Evolutionary conservation across 768 basidiomycete species (phyloP).

Genomic region (Pulveroboletus sp.): DNA sequence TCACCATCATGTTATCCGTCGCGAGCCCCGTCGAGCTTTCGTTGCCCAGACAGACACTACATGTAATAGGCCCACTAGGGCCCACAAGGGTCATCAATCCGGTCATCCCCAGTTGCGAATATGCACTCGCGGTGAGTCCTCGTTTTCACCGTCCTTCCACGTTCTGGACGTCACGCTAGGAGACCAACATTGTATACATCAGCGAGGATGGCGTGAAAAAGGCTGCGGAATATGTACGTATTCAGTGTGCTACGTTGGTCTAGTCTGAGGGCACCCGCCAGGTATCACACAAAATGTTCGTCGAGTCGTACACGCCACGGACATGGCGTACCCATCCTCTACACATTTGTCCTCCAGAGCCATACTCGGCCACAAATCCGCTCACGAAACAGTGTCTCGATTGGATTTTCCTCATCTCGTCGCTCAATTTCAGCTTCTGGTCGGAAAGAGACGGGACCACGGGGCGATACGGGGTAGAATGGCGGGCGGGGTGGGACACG

Average conservation of each 20-base stretch:
- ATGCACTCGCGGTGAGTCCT: conserved; percentile 51
- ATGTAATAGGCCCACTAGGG: neutral
- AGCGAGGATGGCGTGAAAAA: conserved; percentile 56
- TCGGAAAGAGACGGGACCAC: conserved; percentile 58
- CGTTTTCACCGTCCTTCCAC: neutral
- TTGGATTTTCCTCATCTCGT: conserved; percentile 88
- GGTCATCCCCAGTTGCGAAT: conserved; percentile 56
- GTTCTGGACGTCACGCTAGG: conserved; percentile 36
- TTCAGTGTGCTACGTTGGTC: conserved; percentile 6
- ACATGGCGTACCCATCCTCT: conserved; percentile 71
- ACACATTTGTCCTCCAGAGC: conserved; percentile 71
- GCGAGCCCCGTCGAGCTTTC: conserved; percentile 5
- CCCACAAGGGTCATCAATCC: conserved; percentile 43
- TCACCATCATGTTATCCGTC: conserved; percentile 15
- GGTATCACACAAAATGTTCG: conserved; percentile 58
- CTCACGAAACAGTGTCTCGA: conserved; percentile 59
- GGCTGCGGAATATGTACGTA: conserved; percentile 63
- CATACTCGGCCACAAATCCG: conserved; percentile 51
- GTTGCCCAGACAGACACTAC: neutral
- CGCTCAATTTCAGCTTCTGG: conserved; percentile 91
- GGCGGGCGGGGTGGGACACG: conserved; percentile 67
- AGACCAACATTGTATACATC: conserved; percentile 57
- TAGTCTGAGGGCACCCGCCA: conserved; percentile 28
- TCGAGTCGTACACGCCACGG: conserved; percentile 71
- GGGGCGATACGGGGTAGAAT: conserved; percentile 75